A percentile compares a stretch with the other conserved stretches of the same genome.
phyloP scores from a whole-genome alignment of 768 basidiomycete species.

The Rhizopogon vinicolor region DNA sequence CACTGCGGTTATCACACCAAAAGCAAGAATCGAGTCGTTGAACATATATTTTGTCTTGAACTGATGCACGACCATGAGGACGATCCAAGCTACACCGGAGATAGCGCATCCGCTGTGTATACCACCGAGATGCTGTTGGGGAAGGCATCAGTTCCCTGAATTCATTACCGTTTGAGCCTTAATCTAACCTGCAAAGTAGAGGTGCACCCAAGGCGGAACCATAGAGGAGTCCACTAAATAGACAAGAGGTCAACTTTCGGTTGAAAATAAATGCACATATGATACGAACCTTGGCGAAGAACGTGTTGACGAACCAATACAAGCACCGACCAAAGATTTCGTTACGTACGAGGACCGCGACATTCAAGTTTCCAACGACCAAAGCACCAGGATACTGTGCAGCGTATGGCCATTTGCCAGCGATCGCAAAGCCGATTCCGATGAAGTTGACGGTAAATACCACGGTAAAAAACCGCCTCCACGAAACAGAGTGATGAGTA shows the following conservation, averaged over 20 bases:
- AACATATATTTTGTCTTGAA: constrained; percentile 45
- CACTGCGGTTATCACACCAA: constrained; percentile 57
- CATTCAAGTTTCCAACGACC: constrained; percentile 68
- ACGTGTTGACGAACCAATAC: constrained; percentile 65
- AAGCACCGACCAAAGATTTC: constrained; percentile 78
- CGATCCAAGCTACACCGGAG: constrained; percentile 66
- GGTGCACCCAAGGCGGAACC: constrained; percentile 69
- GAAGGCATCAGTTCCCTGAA: constrained; percentile 5
- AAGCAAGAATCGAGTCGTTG: constrained; percentile 52
- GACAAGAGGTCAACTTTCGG: neutral
- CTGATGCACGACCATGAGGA: constrained; percentile 56
- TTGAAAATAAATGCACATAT: neutral
- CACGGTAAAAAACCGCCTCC: constrained; percentile 70
- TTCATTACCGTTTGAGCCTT: neutral
- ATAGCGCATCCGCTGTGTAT: constrained; percentile 75
- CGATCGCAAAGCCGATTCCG: constrained; percentile 55
- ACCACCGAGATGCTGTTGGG: constrained; percentile 64
- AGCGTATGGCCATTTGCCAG: constrained; percentile 66
- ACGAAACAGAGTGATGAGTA: neutral
- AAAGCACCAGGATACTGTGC: constrained; percentile 64
- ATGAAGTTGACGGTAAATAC: constrained; percentile 55
- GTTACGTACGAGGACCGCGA: constrained; percentile 74
- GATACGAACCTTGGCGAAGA: constrained; percentile 59
- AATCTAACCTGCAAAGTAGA: constrained; percentile 58
- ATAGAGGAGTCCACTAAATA: constrained; percentile 65